A percentile compares a stretch with the other conserved stretches of the same genome.
phyloP scores from a whole-genome alignment of 371 early-diverging fungal genomes.

The Lichtheimia ramosa region DNA sequence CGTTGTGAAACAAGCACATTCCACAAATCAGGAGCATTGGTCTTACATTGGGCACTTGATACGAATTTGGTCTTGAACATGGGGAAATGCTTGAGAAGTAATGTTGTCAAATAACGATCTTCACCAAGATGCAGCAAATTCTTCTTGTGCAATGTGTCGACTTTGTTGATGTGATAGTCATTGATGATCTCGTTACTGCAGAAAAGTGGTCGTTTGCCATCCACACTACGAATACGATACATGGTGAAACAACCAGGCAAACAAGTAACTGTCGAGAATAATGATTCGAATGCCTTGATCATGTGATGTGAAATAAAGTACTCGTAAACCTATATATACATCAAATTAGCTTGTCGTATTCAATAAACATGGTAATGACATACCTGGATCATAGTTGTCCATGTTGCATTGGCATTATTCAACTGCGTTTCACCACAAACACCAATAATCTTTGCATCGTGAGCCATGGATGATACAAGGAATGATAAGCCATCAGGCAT shows the following conservation, averaged over 20 bases:
- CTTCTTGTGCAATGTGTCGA: slow-evolving; percentile 97
- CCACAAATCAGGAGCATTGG: slow-evolving; percentile 96
- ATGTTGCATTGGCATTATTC: slow-evolving; percentile 86
- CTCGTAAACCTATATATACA: slow-evolving; percentile 58
- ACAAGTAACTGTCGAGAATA: slow-evolving; percentile 98
- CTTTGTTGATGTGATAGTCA: slow-evolving; percentile 93
- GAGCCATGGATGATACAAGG: slow-evolving; percentile 80
- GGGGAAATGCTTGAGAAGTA: slow-evolving; percentile 98
- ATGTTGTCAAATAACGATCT: slow-evolving; percentile 95
- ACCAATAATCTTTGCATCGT: slow-evolving; percentile 89
- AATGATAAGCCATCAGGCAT: slow-evolving; percentile 84
- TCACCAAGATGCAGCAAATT: slow-evolving; percentile 85
- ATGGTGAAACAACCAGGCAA: slow-evolving; percentile 97
- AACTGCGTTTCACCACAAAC: slow-evolving; percentile 93
- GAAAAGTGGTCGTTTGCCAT: slow-evolving; percentile 84
- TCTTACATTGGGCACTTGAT: slow-evolving; percentile 92
- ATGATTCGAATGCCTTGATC: slow-evolving; percentile 98
- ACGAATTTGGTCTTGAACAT: slow-evolving; percentile 95
- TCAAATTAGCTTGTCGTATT: too few relatives aligned
- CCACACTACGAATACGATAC: slow-evolving; percentile 86
- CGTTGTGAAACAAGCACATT: slow-evolving; percentile 94
- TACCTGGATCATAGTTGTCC: slow-evolving; percentile 99
- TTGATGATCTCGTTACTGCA: slow-evolving; percentile 85
- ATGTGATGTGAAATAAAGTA: slow-evolving; percentile 99
- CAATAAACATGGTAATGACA: too few relatives aligned